Evolutionary conservation across 352 stramenopile species (phyloP), one percentile per base, ranked within the genome.

Genomic region (Phytophthora brassicae): DNA sequence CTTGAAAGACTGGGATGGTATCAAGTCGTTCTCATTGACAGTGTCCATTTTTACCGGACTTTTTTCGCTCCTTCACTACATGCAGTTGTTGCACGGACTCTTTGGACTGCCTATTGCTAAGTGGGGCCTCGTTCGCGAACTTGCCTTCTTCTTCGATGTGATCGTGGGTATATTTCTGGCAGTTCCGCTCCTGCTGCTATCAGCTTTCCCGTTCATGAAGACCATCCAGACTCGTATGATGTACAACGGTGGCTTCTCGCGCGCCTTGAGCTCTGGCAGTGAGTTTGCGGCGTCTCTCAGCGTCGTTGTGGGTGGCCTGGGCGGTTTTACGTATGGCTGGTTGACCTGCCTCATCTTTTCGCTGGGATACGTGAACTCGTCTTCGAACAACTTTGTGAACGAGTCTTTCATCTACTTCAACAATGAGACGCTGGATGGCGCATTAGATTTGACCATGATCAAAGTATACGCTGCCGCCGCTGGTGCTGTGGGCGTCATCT

Each of bases 81-180:
- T 43, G 72, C 72, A 0, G 42, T 95, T 11, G 79, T 68, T 90
- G 20, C 81, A 95, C 50, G 86, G 86, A 5, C 60, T 73, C 3
- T 82, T 79, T 6, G 81, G 82, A 6, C 61, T 93, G 29, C 66
- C 78, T 16, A 66, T 93, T n/a, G 82, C 84, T 2, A 77, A 82
- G 66, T 93, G 73, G 69, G 80, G 77, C 36, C 82, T 83, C 12
- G 68, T 95, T 19, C 70, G 88, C 22, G 53, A 72, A 19, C 71
- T 95, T n/a, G 85, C 84, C 2, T 95, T 94, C 53, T 47, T 95
- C 19, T 86, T 92, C 65, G 86, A 95, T 56, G 89, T 92, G 76
- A 64, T 95, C 17, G 81, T 94, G 3, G 84, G 86, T 14, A 31
- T 91, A n/a, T 89, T 93, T 52, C 57, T 94, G 17, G 74, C 93